These are phyloP conservation scores for Pythium apleroticum DNA, from an alignment of 352 stramenopile genomes.

Conservation along the genomic window DNA sequence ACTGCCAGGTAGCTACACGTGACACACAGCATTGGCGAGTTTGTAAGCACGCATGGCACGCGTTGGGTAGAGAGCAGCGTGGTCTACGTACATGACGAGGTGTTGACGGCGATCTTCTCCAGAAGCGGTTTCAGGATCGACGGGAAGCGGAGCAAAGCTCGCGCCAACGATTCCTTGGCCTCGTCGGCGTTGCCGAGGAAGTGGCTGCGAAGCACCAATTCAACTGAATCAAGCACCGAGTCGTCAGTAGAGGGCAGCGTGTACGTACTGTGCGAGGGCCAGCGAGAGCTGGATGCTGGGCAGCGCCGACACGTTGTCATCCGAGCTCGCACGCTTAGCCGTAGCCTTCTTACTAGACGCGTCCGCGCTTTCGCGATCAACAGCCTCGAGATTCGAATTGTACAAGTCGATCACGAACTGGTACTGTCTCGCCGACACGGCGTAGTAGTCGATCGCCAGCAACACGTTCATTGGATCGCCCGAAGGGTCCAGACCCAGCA, in stretches of 20 bases:
- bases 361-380: slow-evolving; percentile 39
- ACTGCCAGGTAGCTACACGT: slow-evolving; percentile 60
- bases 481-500: slow-evolving; percentile 72
- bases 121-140: slow-evolving; percentile 67
- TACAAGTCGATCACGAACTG: slow-evolving; percentile 75
- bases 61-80: background rate
- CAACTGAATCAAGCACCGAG: background rate
- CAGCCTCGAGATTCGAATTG: slow-evolving; percentile 53
- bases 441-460: slow-evolving; percentile 84
- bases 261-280: slow-evolving; percentile 64
- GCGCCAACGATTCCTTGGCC: slow-evolving; percentile 60
- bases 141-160: slow-evolving; percentile 65
- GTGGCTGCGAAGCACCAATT: slow-evolving; percentile 40
- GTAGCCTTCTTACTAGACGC: slow-evolving; percentile 1
- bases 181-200: slow-evolving; percentile 59
- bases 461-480: slow-evolving; percentile 83
- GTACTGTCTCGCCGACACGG: slow-evolving; percentile 72
- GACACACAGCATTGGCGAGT: background rate
- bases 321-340: slow-evolving; percentile 1
- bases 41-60: background rate
- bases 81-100: slow-evolving; percentile 50
- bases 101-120: slow-evolving; percentile 72
- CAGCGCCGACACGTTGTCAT: slow-evolving; percentile 47
- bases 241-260: too few relatives aligned
- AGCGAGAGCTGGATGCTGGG: slow-evolving; percentile 79